phyloP scores from a whole-genome alignment of 2,329 filamentous ascomycete genomes.

The Pezicula rhizophila region DNA sequence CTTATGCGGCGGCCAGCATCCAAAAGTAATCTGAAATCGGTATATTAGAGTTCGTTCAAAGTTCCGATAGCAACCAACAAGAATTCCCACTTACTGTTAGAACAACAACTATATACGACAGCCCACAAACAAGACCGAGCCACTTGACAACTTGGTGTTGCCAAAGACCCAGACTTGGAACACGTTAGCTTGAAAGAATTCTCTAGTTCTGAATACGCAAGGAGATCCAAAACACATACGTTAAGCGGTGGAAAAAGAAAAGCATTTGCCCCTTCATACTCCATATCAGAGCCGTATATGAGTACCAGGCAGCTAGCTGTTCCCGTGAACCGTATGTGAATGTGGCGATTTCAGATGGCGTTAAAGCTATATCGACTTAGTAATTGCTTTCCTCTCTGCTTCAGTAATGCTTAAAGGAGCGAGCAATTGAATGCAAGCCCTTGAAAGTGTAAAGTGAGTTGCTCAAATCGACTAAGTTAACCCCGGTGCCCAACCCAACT shows the following conservation, averaged over 20 bases:
- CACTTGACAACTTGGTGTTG: constrained; percentile 26
- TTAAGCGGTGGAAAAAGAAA: constrained; percentile 26
- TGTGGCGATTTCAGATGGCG: constrained; percentile 3
- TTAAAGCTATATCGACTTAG: not conserved
- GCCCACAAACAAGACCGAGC: constrained; percentile 5
- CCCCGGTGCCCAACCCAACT: too few species aligned
- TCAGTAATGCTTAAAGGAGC: too few species aligned
- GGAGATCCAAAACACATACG: not conserved
- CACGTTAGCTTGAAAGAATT: not conserved
- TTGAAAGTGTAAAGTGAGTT: too few species aligned
- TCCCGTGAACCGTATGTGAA: constrained; percentile 8
- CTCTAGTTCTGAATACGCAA: not conserved
- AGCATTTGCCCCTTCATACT: constrained; percentile 26
- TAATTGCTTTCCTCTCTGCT: too few species aligned
- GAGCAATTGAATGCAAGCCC: too few species aligned
- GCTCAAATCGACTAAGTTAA: too few species aligned
- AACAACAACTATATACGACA: constrained; percentile 9
- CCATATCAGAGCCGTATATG: constrained; percentile 33
- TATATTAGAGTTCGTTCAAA: too few species aligned
- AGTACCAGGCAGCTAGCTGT: constrained; percentile 33
- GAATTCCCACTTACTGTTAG: constrained; percentile 1
- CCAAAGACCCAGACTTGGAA: constrained; percentile 24
- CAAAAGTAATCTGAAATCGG: constrained; percentile 6
- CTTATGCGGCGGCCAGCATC: constrained; percentile 8
- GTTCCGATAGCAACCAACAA: not conserved